Conservation (phyloP, 1,284 basidiomycete genomes). For the Cyathus olla region DNA sequence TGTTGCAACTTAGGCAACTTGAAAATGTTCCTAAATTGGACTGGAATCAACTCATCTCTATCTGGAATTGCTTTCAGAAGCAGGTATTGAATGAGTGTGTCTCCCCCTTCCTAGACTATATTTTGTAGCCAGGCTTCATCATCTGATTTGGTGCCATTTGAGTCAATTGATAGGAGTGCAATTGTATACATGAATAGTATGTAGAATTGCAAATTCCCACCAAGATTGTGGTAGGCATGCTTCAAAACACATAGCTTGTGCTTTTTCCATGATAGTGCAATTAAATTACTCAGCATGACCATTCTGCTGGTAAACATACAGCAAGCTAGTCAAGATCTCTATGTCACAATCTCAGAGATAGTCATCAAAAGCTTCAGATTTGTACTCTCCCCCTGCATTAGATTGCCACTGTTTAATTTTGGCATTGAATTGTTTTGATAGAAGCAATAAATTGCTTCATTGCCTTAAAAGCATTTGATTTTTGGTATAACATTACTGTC, state of each 20-base stretch:
- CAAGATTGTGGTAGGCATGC: too few relatives aligned
- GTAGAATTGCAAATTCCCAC: constrained; percentile 23
- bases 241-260: too few relatives aligned
- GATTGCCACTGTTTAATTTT: too few relatives aligned
- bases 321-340: constrained; percentile 6
- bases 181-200: constrained; percentile 36
- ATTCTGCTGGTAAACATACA: constrained; percentile 21
- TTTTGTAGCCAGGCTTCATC: not conserved
- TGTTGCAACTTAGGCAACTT: constrained; percentile 6
- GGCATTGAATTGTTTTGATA: too few relatives aligned
- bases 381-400: constrained; percentile 10
- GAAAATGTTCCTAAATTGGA: constrained; percentile 7
- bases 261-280: too few relatives aligned
- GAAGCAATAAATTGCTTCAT: constrained; percentile 1
- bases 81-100: not conserved
- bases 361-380: not conserved
- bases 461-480: constrained; percentile 1
- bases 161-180: constrained; percentile 17
- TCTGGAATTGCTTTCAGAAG: not conserved
- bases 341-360: constrained; percentile 7
- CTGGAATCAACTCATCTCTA: not conserved
- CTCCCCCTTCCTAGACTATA: not conserved
- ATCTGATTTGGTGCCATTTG: not conserved
- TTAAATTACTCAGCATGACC: constrained; percentile 25
- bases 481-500: constrained; percentile 4